phyloP scores from a whole-genome alignment of 179 eudicot species.

The Amaranthus tricolor region DNA sequence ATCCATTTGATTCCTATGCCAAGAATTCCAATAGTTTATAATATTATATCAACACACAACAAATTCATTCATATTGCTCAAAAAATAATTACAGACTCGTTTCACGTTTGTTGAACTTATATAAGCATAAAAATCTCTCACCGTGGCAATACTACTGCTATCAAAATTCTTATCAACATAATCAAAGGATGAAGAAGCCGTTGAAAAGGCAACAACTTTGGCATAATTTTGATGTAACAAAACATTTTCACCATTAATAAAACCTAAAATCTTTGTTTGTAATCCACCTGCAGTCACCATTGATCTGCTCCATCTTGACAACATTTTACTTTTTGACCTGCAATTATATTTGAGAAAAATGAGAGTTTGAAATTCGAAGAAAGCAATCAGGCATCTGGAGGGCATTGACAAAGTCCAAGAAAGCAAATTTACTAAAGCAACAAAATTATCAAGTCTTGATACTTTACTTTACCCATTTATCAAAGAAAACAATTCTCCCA shows the following conservation, averaged over 20 bases:
- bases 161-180: conserved; percentile 25
- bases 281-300: conserved; percentile 42
- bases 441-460: too few relatives aligned
- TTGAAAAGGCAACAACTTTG: conserved; percentile 41
- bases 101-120: neutral
- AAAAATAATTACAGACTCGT: too few relatives aligned
- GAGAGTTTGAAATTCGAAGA: neutral
- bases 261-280: conserved; percentile 20
- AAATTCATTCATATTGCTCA: neutral
- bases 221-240: conserved; percentile 36
- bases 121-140: conserved; percentile 18
- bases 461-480: too few relatives aligned
- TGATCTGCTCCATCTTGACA: conserved; percentile 59
- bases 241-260: conserved; percentile 21
- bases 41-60: neutral
- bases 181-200: conserved; percentile 29
- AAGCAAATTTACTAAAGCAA: too few relatives aligned
- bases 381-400: neutral
- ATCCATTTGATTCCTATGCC: too few relatives aligned
- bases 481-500: too few relatives aligned
- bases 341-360: neutral
- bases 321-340: conserved; percentile 29
- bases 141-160: conserved; percentile 28
- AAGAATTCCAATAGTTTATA: too few relatives aligned
- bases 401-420: too few relatives aligned